Evolutionary conservation across 1,284 basidiomycete genomes (phyloP).

Genomic region (Ustilago bromivora): DNA sequence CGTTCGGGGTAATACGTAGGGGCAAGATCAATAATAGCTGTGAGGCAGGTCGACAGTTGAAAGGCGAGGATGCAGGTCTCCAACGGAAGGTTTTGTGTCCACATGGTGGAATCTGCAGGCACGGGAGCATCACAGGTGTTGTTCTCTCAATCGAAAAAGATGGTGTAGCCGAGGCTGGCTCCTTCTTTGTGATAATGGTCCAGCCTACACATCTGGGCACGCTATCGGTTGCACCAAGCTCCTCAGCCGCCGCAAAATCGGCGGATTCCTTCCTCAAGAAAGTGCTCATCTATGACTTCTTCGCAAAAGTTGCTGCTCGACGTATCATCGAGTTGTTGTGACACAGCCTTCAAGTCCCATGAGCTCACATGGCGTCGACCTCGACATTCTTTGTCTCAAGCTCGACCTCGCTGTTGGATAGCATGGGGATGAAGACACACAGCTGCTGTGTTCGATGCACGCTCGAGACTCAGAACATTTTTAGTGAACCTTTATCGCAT

Average conservation of each 20-base stretch:
- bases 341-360: background rate
- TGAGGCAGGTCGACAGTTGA: background rate
- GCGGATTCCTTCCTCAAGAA: background rate
- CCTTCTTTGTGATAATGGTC: background rate
- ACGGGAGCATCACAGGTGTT: constrained; percentile 1
- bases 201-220: background rate
- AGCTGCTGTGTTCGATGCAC: too few species aligned
- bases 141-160: background rate
- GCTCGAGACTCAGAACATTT: background rate
- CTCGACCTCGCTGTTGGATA: background rate
- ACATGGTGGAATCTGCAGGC: background rate
- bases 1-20: background rate
- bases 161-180: background rate
- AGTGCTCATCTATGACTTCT: too few species aligned
- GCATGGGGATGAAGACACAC: too few species aligned
- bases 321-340: background rate
- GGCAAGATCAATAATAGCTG: background rate
- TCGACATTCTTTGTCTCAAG: background rate
- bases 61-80: background rate
- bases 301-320: background rate
- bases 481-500: background rate
- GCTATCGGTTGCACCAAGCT: background rate
- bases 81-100: background rate
- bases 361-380: background rate
- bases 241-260: background rate